phyloP scores from a whole-genome alignment of 2,329 filamentous ascomycete genomes.

The Diaporthe nobilis region DNA sequence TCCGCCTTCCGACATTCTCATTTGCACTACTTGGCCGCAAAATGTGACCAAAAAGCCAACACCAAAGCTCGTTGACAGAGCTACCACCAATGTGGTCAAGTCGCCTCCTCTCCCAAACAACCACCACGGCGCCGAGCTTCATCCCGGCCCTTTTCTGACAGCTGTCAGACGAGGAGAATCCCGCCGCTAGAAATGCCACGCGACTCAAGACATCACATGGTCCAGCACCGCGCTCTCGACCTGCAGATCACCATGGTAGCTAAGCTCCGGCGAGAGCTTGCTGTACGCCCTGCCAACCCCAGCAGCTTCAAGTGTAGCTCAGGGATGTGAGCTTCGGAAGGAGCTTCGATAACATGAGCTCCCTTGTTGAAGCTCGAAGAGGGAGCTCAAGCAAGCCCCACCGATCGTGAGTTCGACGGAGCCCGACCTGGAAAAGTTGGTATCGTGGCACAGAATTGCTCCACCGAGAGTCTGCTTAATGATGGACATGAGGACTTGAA shows the following conservation, averaged over 20 bases:
- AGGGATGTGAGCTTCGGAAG: background rate
- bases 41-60: too few species aligned
- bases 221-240: background rate
- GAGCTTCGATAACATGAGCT: background rate
- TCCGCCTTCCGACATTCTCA: background rate
- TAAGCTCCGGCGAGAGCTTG: background rate
- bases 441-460: too few species aligned
- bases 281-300: background rate
- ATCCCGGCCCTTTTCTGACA: background rate
- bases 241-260: background rate
- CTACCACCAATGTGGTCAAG: background rate
- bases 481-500: too few species aligned
- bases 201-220: background rate
- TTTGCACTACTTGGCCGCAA: background rate
- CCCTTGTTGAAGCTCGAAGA: background rate
- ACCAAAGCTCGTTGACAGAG: background rate
- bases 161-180: slow-evolving; percentile 1
- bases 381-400: background rate
- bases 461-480: background rate
- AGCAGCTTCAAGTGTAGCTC: background rate
- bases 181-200: slow-evolving; percentile 9
- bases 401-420: background rate
- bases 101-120: background rate
- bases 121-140: background rate
- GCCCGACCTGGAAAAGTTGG: too few species aligned